Evolutionary conservation across 164 flowering plant genomes (phyloP), one percentile per base, ranked within the genome.

Genomic region (Annona cherimola): DNA sequence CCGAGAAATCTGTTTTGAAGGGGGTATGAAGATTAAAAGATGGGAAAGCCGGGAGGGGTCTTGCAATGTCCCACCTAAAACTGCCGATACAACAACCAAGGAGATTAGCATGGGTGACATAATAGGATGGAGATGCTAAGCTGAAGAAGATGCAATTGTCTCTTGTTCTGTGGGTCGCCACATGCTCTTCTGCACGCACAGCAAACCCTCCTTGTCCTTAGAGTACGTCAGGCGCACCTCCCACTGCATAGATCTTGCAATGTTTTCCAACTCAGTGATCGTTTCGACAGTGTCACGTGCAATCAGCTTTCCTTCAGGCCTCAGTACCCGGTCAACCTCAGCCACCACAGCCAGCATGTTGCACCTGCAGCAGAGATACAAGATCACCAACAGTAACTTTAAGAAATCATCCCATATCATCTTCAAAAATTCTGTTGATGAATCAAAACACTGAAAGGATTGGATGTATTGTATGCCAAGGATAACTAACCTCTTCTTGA

Each of bases 251-350:
- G 98, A 78, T 76, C 64, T 90, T 5, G 84, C 78, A 83, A 92
- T 62, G 72, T 42, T 85, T 85, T 92, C 93, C 11, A 94, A 61
- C 79, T 87, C 87, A 12, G 18, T 74, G 41, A 92, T 83, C 69
- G 81, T 86, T 74, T 91, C 98, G 4, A 77, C 86, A 40, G 79
- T 73, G 79, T 95, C 99, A 1, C 97, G 89, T 35, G 93, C 86
- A 11, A 95, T 90, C 5, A 95, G 80, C 79, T 89, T 91, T 39
- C 99, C 99, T 72, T 84, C 93, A 4, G 98, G 99, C 78, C 98
- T 84, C 26, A 95, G 83, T 18, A 95, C 88, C 61, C 99, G 81
- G 73, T 95, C 99, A 50, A 81, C 91, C 79, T 95, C 98, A 3
- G 92, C 91, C 67, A 91, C 78, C 76, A 93, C 83, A 18, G 90